Percentiles rank a stretch among this genome's conserved stretches.
These are phyloP conservation scores for Xylariaceae sp. DNA, from an alignment of 2,329 filamentous ascomycete genomes.

Conservation along the genomic window DNA sequence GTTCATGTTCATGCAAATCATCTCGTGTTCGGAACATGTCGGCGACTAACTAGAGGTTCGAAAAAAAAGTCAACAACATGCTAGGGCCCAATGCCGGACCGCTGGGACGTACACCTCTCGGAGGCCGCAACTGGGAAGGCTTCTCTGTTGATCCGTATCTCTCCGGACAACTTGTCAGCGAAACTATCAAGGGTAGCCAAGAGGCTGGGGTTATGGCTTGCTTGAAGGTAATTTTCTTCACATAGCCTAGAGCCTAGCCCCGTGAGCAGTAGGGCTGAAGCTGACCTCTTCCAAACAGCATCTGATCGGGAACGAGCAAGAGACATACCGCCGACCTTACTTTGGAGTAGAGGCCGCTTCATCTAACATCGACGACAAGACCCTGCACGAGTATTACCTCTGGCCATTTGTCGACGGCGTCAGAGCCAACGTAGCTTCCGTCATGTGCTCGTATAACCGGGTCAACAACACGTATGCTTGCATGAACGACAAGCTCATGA, in stretches of 20 bases:
- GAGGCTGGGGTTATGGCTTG: conserved; percentile 74
- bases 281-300: too few relatives aligned
- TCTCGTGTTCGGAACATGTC: background rate
- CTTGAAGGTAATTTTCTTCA: conserved; percentile 44
- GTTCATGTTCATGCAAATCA: conserved; percentile 6
- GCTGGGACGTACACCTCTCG: conserved; percentile 59
- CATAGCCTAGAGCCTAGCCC: too few relatives aligned
- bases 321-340: conserved; percentile 41
- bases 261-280: too few relatives aligned
- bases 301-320: conserved; percentile 57
- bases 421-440: conserved; percentile 47
- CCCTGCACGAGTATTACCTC: conserved; percentile 59
- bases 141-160: conserved; percentile 63
- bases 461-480: conserved; percentile 70
- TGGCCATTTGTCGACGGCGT: conserved; percentile 62
- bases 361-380: conserved; percentile 59
- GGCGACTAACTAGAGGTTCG: conserved; percentile 4
- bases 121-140: conserved; percentile 65
- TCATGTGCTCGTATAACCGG: conserved; percentile 68
- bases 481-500: conserved; percentile 64
- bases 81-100: conserved; percentile 66
- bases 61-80: conserved; percentile 45
- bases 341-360: conserved; percentile 48
- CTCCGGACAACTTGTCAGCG: conserved; percentile 63
- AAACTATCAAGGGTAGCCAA: conserved; percentile 71